Conservation (phyloP, 176 grass and related monocot species). For the Ensete ventricosum region DNA sequence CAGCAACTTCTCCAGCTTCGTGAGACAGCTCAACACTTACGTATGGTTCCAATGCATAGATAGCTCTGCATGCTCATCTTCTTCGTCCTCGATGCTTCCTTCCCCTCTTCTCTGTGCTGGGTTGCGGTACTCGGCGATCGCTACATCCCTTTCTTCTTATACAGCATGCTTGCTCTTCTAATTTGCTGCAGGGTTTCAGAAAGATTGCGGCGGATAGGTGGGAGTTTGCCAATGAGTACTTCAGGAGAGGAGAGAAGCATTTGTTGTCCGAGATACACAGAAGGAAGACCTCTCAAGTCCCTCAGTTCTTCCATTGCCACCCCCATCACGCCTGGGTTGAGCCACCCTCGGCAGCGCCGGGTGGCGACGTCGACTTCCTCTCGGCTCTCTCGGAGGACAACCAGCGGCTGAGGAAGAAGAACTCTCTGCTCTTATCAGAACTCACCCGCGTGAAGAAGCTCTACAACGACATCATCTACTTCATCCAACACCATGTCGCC, state of each 20-base stretch:
- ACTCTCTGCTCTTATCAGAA: constrained; percentile 77
- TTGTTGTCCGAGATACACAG: constrained; percentile 87
- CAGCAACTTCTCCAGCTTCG: constrained; percentile 98
- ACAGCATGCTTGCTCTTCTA: neutral
- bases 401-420: constrained; percentile 62
- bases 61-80: neutral
- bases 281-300: constrained; percentile 51
- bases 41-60: constrained; percentile 19
- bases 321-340: constrained; percentile 9
- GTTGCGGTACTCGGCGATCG: neutral
- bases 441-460: constrained; percentile 94
- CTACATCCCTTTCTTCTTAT: neutral
- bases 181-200: constrained; percentile 60
- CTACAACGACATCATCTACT: constrained; percentile 96
- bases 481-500: constrained; percentile 81
- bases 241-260: constrained; percentile 87
- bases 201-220: constrained; percentile 90
- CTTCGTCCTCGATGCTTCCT: neutral
- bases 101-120: neutral
- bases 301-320: constrained; percentile 16
- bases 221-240: constrained; percentile 96
- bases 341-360: neutral
- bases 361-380: constrained; percentile 34
- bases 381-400: constrained; percentile 90
- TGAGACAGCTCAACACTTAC: constrained; percentile 98